A percentile compares a stretch with the other conserved stretches of the same genome.
Conservation (phyloP, 2,329 filamentous ascomycete species). For the Pseudogymnoascus sp. region DNA sequence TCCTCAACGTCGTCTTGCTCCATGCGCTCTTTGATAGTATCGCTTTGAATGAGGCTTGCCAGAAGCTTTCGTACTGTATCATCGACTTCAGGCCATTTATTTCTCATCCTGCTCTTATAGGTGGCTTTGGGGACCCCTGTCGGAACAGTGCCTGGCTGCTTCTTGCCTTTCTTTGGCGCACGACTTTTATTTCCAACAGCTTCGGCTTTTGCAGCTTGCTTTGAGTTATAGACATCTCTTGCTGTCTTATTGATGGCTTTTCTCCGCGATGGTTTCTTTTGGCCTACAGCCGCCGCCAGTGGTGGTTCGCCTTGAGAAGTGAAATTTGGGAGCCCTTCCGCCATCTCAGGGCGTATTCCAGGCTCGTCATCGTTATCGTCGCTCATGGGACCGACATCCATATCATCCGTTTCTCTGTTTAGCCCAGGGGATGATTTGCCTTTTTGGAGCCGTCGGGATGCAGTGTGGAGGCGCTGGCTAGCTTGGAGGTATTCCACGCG, state of each 20-base stretch:
- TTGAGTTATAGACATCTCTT: not conserved
- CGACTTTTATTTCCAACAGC: not conserved
- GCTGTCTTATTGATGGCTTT: not conserved
- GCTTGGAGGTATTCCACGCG: not conserved
- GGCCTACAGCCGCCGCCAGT: not conserved
- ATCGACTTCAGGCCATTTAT: slow-evolving; percentile 11
- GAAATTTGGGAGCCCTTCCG: not conserved
- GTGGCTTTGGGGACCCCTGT: not conserved
- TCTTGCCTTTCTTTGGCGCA: not conserved
- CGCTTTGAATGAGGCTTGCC: slow-evolving; percentile 16
- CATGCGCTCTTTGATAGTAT: slow-evolving; percentile 9
- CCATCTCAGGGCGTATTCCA: not conserved
- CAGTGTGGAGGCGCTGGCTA: not conserved
- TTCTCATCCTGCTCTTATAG: not conserved
- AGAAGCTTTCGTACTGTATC: slow-evolving; percentile 18
- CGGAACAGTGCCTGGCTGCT: not conserved
- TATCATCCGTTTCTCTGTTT: not conserved
- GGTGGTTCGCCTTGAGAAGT: not conserved
- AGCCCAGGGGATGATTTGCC: not conserved
- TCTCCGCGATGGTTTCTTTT: not conserved
- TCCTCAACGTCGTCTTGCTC: slow-evolving; percentile 8
- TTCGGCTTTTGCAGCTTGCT: not conserved
- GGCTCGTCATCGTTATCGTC: not conserved
- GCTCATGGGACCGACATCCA: not conserved
- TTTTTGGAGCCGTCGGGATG: not conserved